Evolutionary conservation across 1,284 basidiomycete species (phyloP).

Genomic region (Ceratobasidium sp.): DNA sequence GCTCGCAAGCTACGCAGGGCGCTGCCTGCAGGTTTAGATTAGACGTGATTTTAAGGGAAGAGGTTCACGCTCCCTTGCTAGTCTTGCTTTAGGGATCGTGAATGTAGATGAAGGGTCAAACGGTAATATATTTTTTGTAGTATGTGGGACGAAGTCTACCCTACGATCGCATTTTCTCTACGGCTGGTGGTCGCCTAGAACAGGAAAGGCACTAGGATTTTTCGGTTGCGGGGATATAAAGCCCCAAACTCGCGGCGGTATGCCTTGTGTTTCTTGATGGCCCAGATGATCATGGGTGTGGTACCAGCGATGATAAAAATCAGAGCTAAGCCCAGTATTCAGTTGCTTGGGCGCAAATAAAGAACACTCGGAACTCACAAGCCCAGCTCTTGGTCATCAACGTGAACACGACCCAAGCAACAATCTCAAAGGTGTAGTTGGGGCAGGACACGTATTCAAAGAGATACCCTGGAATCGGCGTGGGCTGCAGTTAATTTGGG

Average conservation of each 20-base stretch:
- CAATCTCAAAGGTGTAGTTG: constrained; percentile 93
- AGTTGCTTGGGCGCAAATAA: constrained; percentile 30
- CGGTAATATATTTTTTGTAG: constrained; percentile 8
- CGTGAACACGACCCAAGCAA: constrained; percentile 81
- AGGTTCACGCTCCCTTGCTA: background rate
- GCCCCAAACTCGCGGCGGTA: constrained; percentile 96
- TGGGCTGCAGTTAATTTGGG: constrained; percentile 51
- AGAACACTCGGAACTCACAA: constrained; percentile 62
- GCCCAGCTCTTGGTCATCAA: constrained; percentile 83
- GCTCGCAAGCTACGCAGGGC: constrained; percentile 30
- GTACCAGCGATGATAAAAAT: constrained; percentile 77
- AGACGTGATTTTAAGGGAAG: background rate
- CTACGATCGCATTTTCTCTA: background rate
- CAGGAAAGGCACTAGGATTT: constrained; percentile 84
- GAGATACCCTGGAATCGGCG: constrained; percentile 66
- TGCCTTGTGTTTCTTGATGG: constrained; percentile 87
- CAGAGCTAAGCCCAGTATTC: constrained; percentile 61
- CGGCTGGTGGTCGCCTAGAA: constrained; percentile 53
- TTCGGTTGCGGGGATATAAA: constrained; percentile 79
- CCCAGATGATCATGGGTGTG: constrained; percentile 88
- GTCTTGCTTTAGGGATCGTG: background rate
- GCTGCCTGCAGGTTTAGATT: constrained; percentile 19
- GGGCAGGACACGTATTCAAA: constrained; percentile 89
- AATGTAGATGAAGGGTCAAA: constrained; percentile 1
- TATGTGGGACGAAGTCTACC: background rate